Conservation (phyloP, 2,329 filamentous ascomycete species). For the Aspergillus intermedius region DNA sequence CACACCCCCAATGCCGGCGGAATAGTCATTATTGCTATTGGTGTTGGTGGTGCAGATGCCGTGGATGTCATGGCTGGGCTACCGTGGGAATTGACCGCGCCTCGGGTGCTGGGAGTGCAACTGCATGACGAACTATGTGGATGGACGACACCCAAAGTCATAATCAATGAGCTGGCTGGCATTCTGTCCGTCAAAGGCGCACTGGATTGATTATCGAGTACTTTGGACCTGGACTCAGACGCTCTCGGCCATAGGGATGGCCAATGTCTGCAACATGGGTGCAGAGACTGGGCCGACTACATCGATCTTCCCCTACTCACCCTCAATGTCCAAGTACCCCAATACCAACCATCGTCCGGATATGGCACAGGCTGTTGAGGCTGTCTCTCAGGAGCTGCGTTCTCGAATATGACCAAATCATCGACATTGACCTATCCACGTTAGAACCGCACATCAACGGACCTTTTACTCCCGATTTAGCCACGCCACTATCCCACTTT, state of each 20-base stretch:
- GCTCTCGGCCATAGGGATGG: slow-evolving; percentile 80
- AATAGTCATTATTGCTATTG: slow-evolving; percentile 89
- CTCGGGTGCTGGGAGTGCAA: slow-evolving; percentile 93
- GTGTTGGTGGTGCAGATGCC: slow-evolving; percentile 95
- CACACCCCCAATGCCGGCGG: slow-evolving; percentile 94
- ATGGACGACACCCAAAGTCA: slow-evolving; percentile 94
- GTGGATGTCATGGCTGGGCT: slow-evolving; percentile 97
- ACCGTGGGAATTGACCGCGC: slow-evolving; percentile 97
- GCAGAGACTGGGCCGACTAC: slow-evolving; percentile 68
- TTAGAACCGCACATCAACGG: slow-evolving; percentile 98
- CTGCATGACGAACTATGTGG: slow-evolving; percentile 82
- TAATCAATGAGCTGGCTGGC: slow-evolving; percentile 95
- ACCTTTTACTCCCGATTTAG: slow-evolving; percentile 96
- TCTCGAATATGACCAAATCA: slow-evolving; percentile 88
- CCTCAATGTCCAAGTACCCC: slow-evolving; percentile 96
- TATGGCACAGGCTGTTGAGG: slow-evolving; percentile 82
- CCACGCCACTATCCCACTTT: slow-evolving; percentile 96
- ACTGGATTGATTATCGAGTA: slow-evolving; percentile 69
- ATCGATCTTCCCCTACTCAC: slow-evolving; percentile 94
- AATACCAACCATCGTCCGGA: slow-evolving; percentile 79
- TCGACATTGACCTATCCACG: slow-evolving; percentile 91
- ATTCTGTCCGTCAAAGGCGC: slow-evolving; percentile 95
- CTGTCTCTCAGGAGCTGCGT: slow-evolving; percentile 76
- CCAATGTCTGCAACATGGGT: slow-evolving; percentile 67
- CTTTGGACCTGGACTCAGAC: slow-evolving; percentile 63